phyloP scores from a whole-genome alignment of 208 protist species.

The Strigomonas culicis region DNA sequence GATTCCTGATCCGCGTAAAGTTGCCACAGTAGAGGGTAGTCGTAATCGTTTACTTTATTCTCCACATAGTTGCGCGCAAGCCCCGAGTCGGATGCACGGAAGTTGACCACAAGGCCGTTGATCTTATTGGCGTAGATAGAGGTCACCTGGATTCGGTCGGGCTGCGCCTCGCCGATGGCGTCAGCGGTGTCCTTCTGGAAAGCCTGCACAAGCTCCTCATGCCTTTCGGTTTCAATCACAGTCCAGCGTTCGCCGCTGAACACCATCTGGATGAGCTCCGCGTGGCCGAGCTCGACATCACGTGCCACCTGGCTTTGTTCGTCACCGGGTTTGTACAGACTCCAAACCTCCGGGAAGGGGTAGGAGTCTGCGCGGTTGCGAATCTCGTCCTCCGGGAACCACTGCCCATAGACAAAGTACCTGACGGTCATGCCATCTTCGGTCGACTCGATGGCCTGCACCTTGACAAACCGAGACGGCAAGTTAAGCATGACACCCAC shows the following conservation, averaged over 20 bases:
- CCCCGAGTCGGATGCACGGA: background rate
- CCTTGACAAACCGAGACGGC: conserved; percentile 17
- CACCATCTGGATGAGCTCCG: conserved; percentile 12
- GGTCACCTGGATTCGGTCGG: conserved; percentile 9
- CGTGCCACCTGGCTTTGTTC: background rate
- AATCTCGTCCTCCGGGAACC: conserved; percentile 15
- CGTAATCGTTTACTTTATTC: conserved; percentile 15
- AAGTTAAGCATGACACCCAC: conserved; percentile 23
- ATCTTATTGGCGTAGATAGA: conserved; percentile 8
- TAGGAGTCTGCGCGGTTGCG: conserved; percentile 17
- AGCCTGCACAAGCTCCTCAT: conserved; percentile 14
- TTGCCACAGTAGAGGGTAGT: conserved; percentile 16
- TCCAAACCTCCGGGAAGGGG: conserved; percentile 22
- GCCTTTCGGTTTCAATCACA: conserved; percentile 18
- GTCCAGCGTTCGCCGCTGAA: conserved; percentile 30
- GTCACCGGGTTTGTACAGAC: conserved; percentile 13
- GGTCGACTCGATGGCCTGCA: conserved; percentile 4
- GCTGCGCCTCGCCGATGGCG: conserved; percentile 4
- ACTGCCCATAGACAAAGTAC: conserved; percentile 14
- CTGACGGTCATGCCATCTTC: conserved; percentile 15
- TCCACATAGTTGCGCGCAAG: conserved; percentile 1
- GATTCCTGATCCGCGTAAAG: conserved; percentile 19
- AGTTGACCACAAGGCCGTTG: conserved; percentile 16
- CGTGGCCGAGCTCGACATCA: background rate
- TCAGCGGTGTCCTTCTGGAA: conserved; percentile 26